A percentile compares a stretch with the other conserved stretches of the same genome.
Conservation (phyloP, 805 yeast genomes). For the Lipomyces chichibuensis region DNA sequence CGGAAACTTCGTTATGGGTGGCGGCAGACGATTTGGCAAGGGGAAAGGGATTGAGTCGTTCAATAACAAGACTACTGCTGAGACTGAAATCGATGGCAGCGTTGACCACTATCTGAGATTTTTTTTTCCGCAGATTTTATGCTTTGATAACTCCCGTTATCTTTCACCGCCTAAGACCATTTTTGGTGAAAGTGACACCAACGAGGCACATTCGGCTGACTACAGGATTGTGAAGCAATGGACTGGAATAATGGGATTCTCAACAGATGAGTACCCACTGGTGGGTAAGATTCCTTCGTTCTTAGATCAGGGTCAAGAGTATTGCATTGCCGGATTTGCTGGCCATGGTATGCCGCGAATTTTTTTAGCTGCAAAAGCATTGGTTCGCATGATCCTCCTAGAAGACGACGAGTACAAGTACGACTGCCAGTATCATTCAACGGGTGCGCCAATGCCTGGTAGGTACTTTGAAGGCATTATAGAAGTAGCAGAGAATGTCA, state of each 20-base stretch:
- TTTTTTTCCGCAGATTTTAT: conserved; percentile 27
- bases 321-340: conserved; percentile 53
- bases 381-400: conserved; percentile 38
- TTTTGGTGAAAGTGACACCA: background rate
- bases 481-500: background rate
- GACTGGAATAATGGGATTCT: conserved; percentile 55
- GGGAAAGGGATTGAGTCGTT: conserved; percentile 16
- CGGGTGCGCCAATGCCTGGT: background rate
- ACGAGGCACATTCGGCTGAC: background rate
- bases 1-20: conserved; percentile 37
- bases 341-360: conserved; percentile 60
- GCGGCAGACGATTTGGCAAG: conserved; percentile 34
- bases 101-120: conserved; percentile 40
- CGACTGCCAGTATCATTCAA: conserved; percentile 12
- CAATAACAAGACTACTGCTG: conserved; percentile 7
- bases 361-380: conserved; percentile 48
- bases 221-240: conserved; percentile 42
- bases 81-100: conserved; percentile 40
- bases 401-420: conserved; percentile 26
- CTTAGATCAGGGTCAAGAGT: conserved; percentile 39
- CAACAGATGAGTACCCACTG: conserved; percentile 49
- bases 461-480: background rate
- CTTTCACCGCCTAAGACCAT: conserved; percentile 27
- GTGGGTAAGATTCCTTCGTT: conserved; percentile 48
- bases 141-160: conserved; percentile 43